Conservation (phyloP, 2,329 filamentous ascomycete genomes). For the Trichoderma atrobrunneum region DNA sequence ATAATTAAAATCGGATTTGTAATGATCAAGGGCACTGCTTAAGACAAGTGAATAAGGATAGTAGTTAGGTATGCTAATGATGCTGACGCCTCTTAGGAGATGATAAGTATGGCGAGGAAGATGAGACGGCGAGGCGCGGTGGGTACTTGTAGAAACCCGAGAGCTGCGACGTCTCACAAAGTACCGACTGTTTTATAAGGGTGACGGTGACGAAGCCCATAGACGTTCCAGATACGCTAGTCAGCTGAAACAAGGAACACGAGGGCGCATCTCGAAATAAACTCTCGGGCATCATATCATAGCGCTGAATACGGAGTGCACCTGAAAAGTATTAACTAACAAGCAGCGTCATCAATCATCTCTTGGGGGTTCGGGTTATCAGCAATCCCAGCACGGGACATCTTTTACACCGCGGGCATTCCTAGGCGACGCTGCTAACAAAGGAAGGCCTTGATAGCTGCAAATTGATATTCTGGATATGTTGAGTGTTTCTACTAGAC, state of each 20-base stretch:
- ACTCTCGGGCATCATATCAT: not conserved
- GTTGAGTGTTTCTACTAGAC: not conserved
- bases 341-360: not conserved
- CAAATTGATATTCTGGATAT: not conserved
- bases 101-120: not conserved
- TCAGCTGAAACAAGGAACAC: not conserved
- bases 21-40: not conserved
- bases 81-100: not conserved
- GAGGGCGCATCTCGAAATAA: not conserved
- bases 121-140: not conserved
- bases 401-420: not conserved
- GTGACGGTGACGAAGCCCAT: not conserved
- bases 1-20: not conserved
- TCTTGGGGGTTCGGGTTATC: not conserved
- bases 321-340: not conserved
- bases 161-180: not conserved
- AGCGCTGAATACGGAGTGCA: not conserved
- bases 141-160: slow-evolving; percentile 1
- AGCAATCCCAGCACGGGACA: not conserved
- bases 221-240: not conserved
- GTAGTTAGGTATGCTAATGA: not conserved
- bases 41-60: not conserved
- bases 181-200: not conserved
- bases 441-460: not conserved
- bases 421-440: not conserved